These are phyloP conservation scores for Alliaria petiolata DNA, from an alignment of 345 rosid species.

Conservation along the genomic window DNA sequence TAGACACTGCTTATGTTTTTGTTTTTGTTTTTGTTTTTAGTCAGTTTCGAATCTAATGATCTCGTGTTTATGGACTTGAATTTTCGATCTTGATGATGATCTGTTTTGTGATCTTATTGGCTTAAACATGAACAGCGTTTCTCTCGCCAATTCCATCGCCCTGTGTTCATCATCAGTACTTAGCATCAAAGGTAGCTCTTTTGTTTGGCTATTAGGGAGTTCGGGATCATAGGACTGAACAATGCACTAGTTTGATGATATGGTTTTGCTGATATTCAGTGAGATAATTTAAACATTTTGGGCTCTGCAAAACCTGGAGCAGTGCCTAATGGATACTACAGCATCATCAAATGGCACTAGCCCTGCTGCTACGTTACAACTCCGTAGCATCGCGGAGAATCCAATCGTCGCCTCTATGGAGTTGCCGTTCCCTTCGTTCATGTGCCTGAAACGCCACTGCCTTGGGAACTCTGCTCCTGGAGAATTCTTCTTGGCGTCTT, in stretches of 20 bases:
- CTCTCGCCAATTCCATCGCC: neutral
- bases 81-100: conserved; percentile 10
- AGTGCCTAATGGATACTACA: conserved; percentile 33
- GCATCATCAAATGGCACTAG: conserved; percentile 24
- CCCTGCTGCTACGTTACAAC: conserved; percentile 22
- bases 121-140: conserved; percentile 19
- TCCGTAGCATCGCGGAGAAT: conserved; percentile 17
- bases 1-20: neutral
- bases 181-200: conserved; percentile 16
- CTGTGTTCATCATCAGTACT: neutral
- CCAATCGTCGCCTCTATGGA: neutral
- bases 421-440: conserved; percentile 13
- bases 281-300: conserved; percentile 3
- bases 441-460: conserved; percentile 23
- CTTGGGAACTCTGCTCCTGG: conserved; percentile 28
- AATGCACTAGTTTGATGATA: conserved; percentile 19
- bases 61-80: neutral
- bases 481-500: conserved; percentile 26
- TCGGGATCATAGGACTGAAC: conserved; percentile 1
- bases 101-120: conserved; percentile 16
- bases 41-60: conserved; percentile 14
- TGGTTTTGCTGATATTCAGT: conserved; percentile 13
- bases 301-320: conserved; percentile 8
- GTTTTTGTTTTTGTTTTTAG: no score
- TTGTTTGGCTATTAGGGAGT: neutral